A percentile compares a stretch with the other conserved stretches of the same genome.
Conservation (phyloP, 2,329 filamentous ascomycete genomes). For the Fusarium sp. region DNA sequence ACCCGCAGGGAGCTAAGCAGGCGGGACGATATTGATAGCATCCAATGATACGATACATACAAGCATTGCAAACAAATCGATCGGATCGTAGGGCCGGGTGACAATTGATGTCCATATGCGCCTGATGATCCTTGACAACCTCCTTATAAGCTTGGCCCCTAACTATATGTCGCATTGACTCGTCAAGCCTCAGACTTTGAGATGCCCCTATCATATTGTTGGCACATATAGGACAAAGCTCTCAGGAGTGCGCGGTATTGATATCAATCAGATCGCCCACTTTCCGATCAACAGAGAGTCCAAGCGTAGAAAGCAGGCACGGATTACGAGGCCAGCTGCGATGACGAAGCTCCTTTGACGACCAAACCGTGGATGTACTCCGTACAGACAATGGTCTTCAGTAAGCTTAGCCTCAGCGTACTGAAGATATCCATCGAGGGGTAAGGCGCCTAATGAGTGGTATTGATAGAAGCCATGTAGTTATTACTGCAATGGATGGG, state of each 20-base stretch:
- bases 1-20: not conserved
- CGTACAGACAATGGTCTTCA: not conserved
- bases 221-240: not conserved
- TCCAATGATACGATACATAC: not conserved
- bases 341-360: not conserved
- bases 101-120: not conserved
- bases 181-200: not conserved
- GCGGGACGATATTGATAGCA: not conserved
- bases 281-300: not conserved
- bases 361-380: not conserved
- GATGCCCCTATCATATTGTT: conserved; percentile 3
- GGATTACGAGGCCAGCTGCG: not conserved
- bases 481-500: not conserved
- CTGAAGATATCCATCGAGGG: not conserved
- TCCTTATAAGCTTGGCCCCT: not conserved
- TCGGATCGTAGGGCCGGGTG: not conserved
- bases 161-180: not conserved
- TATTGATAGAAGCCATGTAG: not conserved
- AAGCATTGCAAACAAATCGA: conserved; percentile 5
- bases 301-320: not conserved
- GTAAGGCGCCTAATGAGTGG: not conserved
- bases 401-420: not conserved
- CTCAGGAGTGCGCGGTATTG: not conserved
- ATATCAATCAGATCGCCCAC: not conserved
- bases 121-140: not conserved